A percentile compares a stretch with the other conserved stretches of the same genome.
These are phyloP conservation scores for Durotheca rogersii DNA, from an alignment of 495 filamentous ascomycete species.

Conservation along the genomic window DNA sequence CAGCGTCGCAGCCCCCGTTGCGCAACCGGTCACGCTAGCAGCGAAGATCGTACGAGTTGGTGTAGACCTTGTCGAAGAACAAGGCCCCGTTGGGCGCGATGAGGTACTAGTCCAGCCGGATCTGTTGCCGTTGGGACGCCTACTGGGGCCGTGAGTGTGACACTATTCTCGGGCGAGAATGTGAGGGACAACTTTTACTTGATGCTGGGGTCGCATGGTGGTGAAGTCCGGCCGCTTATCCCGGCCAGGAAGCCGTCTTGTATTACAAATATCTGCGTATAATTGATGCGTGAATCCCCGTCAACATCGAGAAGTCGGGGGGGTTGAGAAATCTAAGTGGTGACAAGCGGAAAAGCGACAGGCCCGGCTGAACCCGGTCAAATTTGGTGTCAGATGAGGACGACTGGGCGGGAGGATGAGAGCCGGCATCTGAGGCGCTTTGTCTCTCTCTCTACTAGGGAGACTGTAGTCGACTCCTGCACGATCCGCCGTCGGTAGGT, in stretches of 20 bases:
- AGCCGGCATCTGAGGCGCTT: no score
- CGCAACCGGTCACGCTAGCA: constrained; percentile 35
- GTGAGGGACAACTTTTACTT: constrained; percentile 30
- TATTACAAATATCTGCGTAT: no score
- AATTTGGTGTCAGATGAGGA: no score
- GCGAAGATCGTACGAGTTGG: constrained; percentile 25
- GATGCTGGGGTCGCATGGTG: constrained; percentile 29
- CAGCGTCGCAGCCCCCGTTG: constrained; percentile 23
- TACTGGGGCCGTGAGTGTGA: constrained; percentile 27
- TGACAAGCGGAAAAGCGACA: no score
- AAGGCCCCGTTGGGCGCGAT: constrained; percentile 10
- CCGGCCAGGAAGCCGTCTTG: constrained; percentile 2
- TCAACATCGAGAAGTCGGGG: no score
- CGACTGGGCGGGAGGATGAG: no score
- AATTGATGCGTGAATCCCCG: no score
- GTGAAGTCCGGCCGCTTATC: constrained; percentile 10
- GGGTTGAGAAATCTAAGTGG: no score
- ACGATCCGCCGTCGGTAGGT: no score
- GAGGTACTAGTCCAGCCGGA: constrained; percentile 25
- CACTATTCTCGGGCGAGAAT: constrained; percentile 14
- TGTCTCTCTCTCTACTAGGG: no score
- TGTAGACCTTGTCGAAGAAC: constrained; percentile 13
- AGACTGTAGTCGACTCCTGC: no score
- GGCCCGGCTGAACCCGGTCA: no score
- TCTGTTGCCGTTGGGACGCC: constrained; percentile 12